Conservation (phyloP, 116 monocot species). For the Posidonia oceanica region DNA sequence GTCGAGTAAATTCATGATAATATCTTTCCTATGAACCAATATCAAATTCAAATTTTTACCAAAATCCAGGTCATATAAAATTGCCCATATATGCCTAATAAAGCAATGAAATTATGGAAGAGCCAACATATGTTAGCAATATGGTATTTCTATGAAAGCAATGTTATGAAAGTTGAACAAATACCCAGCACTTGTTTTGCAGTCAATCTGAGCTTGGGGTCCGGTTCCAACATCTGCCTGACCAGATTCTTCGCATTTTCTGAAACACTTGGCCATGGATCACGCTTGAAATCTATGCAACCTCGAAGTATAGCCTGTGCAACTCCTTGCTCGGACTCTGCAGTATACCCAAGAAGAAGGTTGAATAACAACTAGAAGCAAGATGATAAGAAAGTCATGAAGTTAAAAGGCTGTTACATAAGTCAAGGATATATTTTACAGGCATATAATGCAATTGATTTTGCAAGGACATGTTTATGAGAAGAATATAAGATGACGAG, state of each 20-base stretch:
- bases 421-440: too few species aligned
- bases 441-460: too few species aligned
- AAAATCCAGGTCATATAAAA: too few species aligned
- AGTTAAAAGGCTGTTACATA: not conserved
- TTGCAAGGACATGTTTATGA: too few species aligned
- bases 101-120: too few species aligned
- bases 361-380: not conserved
- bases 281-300: constrained; percentile 54
- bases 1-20: too few species aligned
- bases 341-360: constrained; percentile 5
- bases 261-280: constrained; percentile 70
- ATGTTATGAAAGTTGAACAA: not conserved
- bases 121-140: not conserved
- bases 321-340: constrained; percentile 80
- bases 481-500: too few species aligned
- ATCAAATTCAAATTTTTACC: too few species aligned
- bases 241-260: constrained; percentile 59
- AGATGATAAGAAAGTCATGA: not conserved
- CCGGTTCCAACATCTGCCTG: constrained; percentile 47
- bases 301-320: constrained; percentile 62
- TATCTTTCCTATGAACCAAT: too few species aligned
- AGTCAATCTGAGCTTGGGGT: constrained; percentile 53
- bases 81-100: too few species aligned
- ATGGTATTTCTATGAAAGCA: too few species aligned
- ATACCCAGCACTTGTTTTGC: constrained; percentile 67